Conservation (phyloP, 108 stramenopile species). For the Discostella stelligeroides region DNA sequence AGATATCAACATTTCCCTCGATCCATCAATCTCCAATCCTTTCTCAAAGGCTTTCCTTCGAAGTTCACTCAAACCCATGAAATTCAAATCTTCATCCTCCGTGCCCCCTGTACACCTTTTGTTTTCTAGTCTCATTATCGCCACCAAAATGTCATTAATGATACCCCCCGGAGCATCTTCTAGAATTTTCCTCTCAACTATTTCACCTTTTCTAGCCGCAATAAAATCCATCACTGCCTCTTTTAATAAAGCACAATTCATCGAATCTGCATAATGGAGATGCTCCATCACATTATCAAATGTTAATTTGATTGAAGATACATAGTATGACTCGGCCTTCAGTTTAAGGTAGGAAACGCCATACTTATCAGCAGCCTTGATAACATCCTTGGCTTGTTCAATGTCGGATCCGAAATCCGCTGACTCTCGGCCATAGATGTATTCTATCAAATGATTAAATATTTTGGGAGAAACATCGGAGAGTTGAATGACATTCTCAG, state of each 20-base stretch:
- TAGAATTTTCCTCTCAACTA: background rate
- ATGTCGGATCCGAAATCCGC: background rate
- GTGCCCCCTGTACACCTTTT: background rate
- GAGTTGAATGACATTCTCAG: too few relatives aligned
- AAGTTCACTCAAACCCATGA: too few relatives aligned
- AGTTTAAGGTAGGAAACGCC: background rate
- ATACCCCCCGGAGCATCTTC: background rate
- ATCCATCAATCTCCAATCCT: too few relatives aligned
- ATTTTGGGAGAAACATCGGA: too few relatives aligned
- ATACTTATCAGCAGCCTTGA: background rate
- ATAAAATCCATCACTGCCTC: slow-evolving; percentile 4
- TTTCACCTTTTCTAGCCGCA: background rate
- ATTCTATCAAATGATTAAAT: too few relatives aligned
- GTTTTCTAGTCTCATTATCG: background rate
- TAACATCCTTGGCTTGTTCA: background rate
- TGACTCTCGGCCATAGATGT: background rate
- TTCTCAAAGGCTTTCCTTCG: too few relatives aligned
- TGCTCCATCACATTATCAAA: background rate
- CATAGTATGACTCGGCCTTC: background rate
- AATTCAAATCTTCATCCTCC: background rate
- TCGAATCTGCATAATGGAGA: background rate
- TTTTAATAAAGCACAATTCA: background rate
- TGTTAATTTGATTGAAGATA: background rate
- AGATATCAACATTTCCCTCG: too few relatives aligned
- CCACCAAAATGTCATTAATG: background rate